phyloP scores from a whole-genome alignment of 1,139 yeast genomes.

The Blastobotrys arbuscula region DNA sequence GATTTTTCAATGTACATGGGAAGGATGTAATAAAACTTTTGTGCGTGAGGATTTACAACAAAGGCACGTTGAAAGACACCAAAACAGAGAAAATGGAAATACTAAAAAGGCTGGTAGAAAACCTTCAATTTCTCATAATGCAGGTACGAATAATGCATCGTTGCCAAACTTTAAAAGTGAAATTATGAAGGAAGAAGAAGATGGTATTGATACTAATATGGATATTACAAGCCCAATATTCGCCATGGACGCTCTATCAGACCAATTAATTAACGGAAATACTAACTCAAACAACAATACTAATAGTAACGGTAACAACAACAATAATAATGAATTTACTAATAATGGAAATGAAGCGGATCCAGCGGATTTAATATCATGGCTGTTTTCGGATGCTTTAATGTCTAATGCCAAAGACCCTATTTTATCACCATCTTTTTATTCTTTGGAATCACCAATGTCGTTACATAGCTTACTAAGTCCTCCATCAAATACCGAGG shows the following conservation, averaged over 20 bases:
- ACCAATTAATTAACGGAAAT: background rate
- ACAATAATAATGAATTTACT: background rate
- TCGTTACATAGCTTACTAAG: constrained; percentile 35
- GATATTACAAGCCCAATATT: background rate
- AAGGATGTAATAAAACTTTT: constrained; percentile 51
- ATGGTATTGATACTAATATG: background rate
- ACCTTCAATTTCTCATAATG: background rate
- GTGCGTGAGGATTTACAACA: constrained; percentile 48
- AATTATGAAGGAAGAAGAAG: background rate
- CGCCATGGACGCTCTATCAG: constrained; percentile 6
- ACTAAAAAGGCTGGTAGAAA: background rate
- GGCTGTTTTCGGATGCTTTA: constrained; percentile 35
- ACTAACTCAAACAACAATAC: background rate
- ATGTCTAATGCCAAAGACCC: constrained; percentile 30
- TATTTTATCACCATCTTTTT: constrained; percentile 27
- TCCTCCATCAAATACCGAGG: constrained; percentile 33
- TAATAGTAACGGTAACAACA: background rate
- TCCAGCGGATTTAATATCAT: constrained; percentile 30
- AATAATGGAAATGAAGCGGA: constrained; percentile 5
- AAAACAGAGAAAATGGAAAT: constrained; percentile 7
- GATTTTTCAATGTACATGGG: constrained; percentile 46
- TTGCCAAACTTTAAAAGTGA: background rate
- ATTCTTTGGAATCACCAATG: constrained; percentile 34
- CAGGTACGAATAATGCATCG: background rate
- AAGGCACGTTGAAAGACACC: constrained; percentile 51